These are phyloP conservation scores for Purpureocillium takamizusanense DNA, from an alignment of 2,329 filamentous ascomycete species.

Conservation along the genomic window DNA sequence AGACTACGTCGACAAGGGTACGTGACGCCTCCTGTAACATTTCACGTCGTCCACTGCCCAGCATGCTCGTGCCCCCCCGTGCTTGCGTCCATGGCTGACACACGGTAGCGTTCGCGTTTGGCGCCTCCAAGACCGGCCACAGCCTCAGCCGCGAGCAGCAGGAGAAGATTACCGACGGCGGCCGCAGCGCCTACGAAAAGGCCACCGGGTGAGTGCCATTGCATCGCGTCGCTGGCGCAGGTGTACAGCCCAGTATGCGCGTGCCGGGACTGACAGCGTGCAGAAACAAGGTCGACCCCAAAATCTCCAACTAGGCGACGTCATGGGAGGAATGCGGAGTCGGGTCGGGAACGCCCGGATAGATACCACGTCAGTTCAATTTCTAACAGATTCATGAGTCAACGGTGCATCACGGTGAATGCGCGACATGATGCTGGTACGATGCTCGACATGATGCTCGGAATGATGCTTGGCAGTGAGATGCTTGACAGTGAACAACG, in stretches of 20 bases:
- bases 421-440: too few relatives aligned
- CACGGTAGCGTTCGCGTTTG: slow-evolving; percentile 18
- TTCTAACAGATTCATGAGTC: too few relatives aligned
- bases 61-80: too few relatives aligned
- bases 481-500: too few relatives aligned
- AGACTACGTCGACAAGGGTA: slow-evolving; percentile 31
- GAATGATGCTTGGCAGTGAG: too few relatives aligned
- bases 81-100: too few relatives aligned
- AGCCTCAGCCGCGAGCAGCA: slow-evolving; percentile 22
- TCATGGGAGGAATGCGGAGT: background rate
- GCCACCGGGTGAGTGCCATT: slow-evolving; percentile 21
- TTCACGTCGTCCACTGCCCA: too few relatives aligned
- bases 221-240: background rate
- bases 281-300: slow-evolving; percentile 19
- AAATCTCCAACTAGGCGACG: slow-evolving; percentile 24
- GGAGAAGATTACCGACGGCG: slow-evolving; percentile 30
- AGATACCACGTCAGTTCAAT: slow-evolving; percentile 2
- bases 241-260: background rate
- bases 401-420: too few relatives aligned
- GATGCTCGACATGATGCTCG: too few relatives aligned
- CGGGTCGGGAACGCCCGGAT: background rate
- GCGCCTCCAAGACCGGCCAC: slow-evolving; percentile 23
- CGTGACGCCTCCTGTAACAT: slow-evolving; percentile 1
- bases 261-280: background rate
- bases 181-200: slow-evolving; percentile 25